Percentiles rank a stretch among this genome's conserved stretches.
Evolutionary conservation across 2,329 filamentous ascomycete genomes (phyloP).

Genomic region (Emericellopsis atlantica): DNA sequence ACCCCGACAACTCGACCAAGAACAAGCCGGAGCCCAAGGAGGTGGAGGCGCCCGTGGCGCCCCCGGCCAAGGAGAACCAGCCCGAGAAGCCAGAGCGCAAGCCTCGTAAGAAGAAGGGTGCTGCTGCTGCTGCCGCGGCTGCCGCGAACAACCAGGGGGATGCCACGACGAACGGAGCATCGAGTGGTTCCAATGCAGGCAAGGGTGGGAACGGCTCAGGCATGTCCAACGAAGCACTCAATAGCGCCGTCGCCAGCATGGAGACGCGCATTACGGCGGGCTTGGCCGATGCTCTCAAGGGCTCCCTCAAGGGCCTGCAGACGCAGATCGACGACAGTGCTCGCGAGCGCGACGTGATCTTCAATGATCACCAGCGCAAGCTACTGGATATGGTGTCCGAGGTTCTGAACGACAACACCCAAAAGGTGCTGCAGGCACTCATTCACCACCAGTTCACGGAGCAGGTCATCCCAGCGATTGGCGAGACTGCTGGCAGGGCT

Average conservation of each 20-base stretch:
- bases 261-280: constrained; percentile 36
- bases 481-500: constrained; percentile 51
- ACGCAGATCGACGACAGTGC: constrained; percentile 55
- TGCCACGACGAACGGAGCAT: constrained; percentile 26
- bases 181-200: constrained; percentile 3
- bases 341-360: constrained; percentile 34
- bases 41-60: constrained; percentile 26
- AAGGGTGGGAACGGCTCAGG: constrained; percentile 6
- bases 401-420: constrained; percentile 49
- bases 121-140: constrained; percentile 24
- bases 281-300: constrained; percentile 37
- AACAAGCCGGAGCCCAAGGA: constrained; percentile 32
- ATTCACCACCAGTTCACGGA: constrained; percentile 65
- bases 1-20: constrained; percentile 21
- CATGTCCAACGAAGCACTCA: constrained; percentile 33
- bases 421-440: constrained; percentile 64
- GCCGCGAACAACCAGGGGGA: constrained; percentile 27
- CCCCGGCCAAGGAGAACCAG: constrained; percentile 20
- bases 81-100: constrained; percentile 51
- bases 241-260: constrained; percentile 39
- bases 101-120: constrained; percentile 56
- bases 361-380: constrained; percentile 38
- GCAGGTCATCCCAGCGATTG: constrained; percentile 63
- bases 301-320: constrained; percentile 48
- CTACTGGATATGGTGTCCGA: constrained; percentile 45